Evolutionary conservation across 2,329 filamentous ascomycete genomes (phyloP).

Genomic region (Fusarium sp.): DNA sequence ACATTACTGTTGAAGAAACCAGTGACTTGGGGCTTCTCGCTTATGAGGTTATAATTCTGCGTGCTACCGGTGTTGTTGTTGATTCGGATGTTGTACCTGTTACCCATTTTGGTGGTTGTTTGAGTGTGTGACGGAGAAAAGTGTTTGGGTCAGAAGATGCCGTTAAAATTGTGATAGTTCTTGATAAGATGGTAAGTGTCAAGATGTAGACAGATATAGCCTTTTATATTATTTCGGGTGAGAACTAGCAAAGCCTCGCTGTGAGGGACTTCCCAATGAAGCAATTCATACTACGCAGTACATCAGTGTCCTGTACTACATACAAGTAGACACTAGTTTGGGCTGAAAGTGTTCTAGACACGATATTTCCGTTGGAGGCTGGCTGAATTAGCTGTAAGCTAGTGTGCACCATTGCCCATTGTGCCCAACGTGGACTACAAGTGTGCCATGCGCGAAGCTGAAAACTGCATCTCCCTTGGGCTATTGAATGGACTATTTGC

Average conservation of each 20-base stretch:
- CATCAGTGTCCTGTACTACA: too few species aligned
- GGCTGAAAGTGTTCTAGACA: not conserved
- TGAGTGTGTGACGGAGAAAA: too few species aligned
- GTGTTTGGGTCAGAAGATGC: too few species aligned
- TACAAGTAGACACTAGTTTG: not conserved
- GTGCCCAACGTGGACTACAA: not conserved
- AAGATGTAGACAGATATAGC: not conserved
- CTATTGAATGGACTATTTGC: not conserved
- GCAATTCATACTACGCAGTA: too few species aligned
- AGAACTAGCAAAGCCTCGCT: not conserved
- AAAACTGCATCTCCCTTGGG: not conserved
- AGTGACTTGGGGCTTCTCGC: not conserved
- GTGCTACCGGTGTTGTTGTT: not conserved
- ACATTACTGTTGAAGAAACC: not conserved
- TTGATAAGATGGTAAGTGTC: not conserved
- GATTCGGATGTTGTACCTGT: not conserved
- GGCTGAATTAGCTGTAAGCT: not conserved
- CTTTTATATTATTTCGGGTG: not conserved
- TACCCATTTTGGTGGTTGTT: not conserved
- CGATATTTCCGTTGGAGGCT: not conserved
- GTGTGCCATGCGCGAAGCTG: not conserved
- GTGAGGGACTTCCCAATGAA: too few species aligned
- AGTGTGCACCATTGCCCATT: rapidly evolving
- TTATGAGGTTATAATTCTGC: not conserved
- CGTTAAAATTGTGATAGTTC: too few species aligned